phyloP scores from a whole-genome alignment of 2,329 filamentous ascomycete genomes.

The Botrytis fragariae region DNA sequence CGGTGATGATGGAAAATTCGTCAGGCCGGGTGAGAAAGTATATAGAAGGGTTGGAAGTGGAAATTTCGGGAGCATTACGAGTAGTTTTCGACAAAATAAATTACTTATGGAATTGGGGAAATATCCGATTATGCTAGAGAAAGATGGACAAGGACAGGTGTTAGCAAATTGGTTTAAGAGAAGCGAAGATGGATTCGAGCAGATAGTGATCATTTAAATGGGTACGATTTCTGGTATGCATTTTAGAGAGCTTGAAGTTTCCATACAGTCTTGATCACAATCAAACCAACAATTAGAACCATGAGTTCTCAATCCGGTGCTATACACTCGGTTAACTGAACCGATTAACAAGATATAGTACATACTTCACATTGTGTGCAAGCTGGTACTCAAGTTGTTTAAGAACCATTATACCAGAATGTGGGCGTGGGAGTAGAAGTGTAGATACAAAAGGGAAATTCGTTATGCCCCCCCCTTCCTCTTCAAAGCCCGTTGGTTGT shows the following conservation, averaged over 20 bases:
- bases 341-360: neutral
- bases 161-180: neutral
- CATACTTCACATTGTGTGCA: neutral
- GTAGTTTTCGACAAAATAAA: neutral
- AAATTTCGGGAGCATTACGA: neutral
- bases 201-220: neutral
- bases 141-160: neutral
- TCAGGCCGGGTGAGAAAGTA: neutral
- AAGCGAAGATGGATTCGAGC: neutral
- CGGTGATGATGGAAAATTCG: neutral
- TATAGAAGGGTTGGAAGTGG: neutral
- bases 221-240: neutral
- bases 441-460: neutral
- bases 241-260: neutral
- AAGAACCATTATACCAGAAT: fast-evolving
- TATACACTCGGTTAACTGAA: neutral
- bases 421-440: neutral
- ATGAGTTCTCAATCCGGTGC: neutral
- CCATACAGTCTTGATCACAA: neutral
- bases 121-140: neutral
- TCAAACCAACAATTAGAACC: neutral
- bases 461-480: neutral
- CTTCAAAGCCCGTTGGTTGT: neutral
- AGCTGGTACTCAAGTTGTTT: neutral
- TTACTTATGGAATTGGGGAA: neutral